Evolutionary conservation across 352 stramenopile genomes (phyloP).

Genomic region (Pythium periplocum): DNA sequence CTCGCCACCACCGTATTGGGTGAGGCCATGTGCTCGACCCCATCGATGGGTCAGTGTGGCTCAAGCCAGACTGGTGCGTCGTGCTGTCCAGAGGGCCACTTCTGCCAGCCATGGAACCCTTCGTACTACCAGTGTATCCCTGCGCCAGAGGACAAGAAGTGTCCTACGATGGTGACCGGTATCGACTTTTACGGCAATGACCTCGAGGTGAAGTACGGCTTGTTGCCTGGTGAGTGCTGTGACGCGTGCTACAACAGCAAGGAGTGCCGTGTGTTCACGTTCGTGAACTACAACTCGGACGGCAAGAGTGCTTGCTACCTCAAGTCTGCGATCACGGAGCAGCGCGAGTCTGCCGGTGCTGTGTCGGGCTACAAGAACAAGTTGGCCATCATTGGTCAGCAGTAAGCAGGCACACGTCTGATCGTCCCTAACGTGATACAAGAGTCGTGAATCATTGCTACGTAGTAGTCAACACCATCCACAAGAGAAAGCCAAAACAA

Average conservation of each 20-base stretch:
- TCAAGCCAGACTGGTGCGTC: constrained; percentile 21
- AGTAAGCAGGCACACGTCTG: too few species aligned
- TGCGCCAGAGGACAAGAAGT: constrained; percentile 19
- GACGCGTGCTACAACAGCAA: constrained; percentile 26
- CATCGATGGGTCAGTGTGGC: constrained; percentile 34
- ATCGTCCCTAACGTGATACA: too few species aligned
- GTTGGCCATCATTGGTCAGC: not conserved
- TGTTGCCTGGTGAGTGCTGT: constrained; percentile 35
- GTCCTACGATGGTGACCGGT: constrained; percentile 32
- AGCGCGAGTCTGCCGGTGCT: constrained; percentile 20
- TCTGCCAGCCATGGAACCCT: constrained; percentile 62
- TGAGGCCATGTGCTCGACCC: constrained; percentile 31
- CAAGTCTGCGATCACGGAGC: constrained; percentile 17
- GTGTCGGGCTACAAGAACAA: constrained; percentile 41
- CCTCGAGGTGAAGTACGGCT: constrained; percentile 31
- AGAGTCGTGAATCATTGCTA: too few species aligned
- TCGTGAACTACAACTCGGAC: constrained; percentile 50
- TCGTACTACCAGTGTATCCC: constrained; percentile 55
- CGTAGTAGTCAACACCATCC: too few species aligned
- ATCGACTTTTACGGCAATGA: constrained; percentile 50
- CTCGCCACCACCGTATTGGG: not conserved
- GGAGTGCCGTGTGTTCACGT: constrained; percentile 48
- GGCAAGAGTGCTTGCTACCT: constrained; percentile 49
- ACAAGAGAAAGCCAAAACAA: too few species aligned
- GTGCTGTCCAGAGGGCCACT: constrained; percentile 29